A percentile compares a stretch with the other conserved stretches of the same genome.
Evolutionary conservation across 805 yeast genomes (phyloP).

Genomic region (Metschnikowia borealis): DNA sequence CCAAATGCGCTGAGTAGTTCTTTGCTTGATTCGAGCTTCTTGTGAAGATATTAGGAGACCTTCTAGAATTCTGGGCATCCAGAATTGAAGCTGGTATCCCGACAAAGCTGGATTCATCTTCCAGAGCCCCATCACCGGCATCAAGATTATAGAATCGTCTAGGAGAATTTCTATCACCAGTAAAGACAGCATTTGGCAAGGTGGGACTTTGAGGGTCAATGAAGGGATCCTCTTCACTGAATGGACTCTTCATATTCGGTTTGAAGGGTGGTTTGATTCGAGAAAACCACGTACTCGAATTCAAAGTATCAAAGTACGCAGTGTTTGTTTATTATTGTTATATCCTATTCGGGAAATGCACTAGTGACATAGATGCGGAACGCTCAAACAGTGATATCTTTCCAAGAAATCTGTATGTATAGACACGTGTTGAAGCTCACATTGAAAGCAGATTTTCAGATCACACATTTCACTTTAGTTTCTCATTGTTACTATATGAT

Average conservation of each 20-base stretch:
- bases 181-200: conserved; percentile 38
- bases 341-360: conserved; percentile 19
- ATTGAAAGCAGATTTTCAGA: no score
- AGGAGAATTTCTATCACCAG: conserved; percentile 35
- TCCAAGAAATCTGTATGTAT: background rate
- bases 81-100: conserved; percentile 31
- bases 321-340: conserved; percentile 16
- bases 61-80: conserved; percentile 26
- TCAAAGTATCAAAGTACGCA: background rate
- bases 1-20: conserved; percentile 1
- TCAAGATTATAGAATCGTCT: conserved; percentile 30
- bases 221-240: conserved; percentile 32
- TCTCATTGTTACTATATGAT: background rate
- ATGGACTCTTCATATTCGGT: conserved; percentile 29
- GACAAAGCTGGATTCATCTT: conserved; percentile 21
- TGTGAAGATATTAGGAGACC: conserved; percentile 43
- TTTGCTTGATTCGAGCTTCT: conserved; percentile 30
- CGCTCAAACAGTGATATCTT: background rate
- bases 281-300: background rate
- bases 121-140: conserved; percentile 18
- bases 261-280: conserved; percentile 1
- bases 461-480: background rate
- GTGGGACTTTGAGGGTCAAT: conserved; percentile 28
- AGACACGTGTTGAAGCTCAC: background rate
- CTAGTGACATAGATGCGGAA: background rate